Conservation (phyloP, 352 stramenopile species). For the Pythium guiyangense region DNA sequence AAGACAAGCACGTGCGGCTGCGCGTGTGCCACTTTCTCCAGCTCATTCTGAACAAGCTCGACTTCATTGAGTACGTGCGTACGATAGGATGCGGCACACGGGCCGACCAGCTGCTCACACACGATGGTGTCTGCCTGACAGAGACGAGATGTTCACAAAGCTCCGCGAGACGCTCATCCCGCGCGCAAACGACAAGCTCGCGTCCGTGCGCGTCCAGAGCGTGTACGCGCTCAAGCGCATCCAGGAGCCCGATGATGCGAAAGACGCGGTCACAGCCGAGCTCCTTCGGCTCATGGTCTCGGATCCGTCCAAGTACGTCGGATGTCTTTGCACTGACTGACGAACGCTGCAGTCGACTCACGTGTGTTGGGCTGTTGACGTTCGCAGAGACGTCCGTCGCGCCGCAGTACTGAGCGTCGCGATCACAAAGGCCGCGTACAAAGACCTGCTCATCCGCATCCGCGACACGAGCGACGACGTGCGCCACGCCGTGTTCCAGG, state of each 20-base stretch:
- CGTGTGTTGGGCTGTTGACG: slow-evolving; percentile 1
- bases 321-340: not conserved
- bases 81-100: too few species aligned
- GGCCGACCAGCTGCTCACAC: too few species aligned
- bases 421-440: slow-evolving; percentile 34
- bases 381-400: slow-evolving; percentile 58
- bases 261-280: slow-evolving; percentile 39
- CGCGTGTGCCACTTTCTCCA: slow-evolving; percentile 61
- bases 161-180: slow-evolving; percentile 39
- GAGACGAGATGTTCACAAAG: slow-evolving; percentile 28
- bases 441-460: slow-evolving; percentile 69
- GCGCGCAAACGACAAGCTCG: slow-evolving; percentile 61
- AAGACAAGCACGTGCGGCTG: slow-evolving; percentile 52
- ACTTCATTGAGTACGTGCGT: slow-evolving; percentile 46
- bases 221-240: slow-evolving; percentile 58
- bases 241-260: slow-evolving; percentile 32
- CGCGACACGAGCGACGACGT: slow-evolving; percentile 69
- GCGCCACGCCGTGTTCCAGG: slow-evolving; percentile 49
- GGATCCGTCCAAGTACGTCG: slow-evolving; percentile 64
- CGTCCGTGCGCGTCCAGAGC: slow-evolving; percentile 50
- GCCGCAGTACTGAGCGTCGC: slow-evolving; percentile 50
- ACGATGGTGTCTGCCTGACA: slow-evolving; percentile 8
- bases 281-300: slow-evolving; percentile 59
- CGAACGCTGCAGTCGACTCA: too few species aligned
- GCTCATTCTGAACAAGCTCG: slow-evolving; percentile 46